A percentile compares a stretch with the other conserved stretches of the same genome.
phyloP scores from a whole-genome alignment of 2,329 filamentous ascomycete species.

The Penicillium sp. region DNA sequence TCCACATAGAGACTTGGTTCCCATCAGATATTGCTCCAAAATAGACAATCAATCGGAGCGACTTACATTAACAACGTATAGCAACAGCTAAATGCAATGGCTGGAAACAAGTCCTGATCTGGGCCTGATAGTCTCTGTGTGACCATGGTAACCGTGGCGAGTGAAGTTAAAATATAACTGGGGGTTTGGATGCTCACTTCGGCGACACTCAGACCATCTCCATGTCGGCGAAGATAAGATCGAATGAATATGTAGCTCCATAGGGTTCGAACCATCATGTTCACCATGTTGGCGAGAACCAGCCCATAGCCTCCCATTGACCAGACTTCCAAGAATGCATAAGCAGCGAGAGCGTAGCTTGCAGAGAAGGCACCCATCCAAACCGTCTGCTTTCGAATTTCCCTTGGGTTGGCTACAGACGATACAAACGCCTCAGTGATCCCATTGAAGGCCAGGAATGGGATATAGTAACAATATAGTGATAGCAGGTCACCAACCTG shows the following conservation, averaged over 20 bases:
- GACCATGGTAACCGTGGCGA: conserved; percentile 47
- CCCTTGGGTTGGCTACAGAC: conserved; percentile 72
- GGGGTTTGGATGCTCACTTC: conserved; percentile 48
- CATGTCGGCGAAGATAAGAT: conserved; percentile 58
- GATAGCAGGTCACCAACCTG: conserved; percentile 74
- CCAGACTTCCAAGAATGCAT: conserved; percentile 69
- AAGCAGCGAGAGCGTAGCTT: conserved; percentile 73
- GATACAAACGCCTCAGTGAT: conserved; percentile 91
- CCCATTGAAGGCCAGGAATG: conserved; percentile 87
- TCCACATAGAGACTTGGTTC: conserved; percentile 37
- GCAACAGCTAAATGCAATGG: conserved; percentile 52
- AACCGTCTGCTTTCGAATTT: conserved; percentile 74
- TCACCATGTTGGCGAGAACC: conserved; percentile 83
- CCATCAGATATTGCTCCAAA: conserved; percentile 14
- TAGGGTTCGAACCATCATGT: conserved; percentile 80
- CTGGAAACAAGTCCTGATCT: conserved; percentile 42
- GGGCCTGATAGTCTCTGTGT: conserved; percentile 15
- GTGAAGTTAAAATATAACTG: conserved; percentile 48
- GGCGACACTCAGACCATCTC: conserved; percentile 43
- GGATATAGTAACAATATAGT: conserved; percentile 89
- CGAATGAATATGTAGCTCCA: conserved; percentile 78
- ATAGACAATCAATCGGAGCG: conserved; percentile 1
- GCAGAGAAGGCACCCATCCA: conserved; percentile 85
- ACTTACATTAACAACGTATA: conserved; percentile 64
- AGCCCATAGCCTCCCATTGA: conserved; percentile 75